These are phyloP conservation scores for Claviceps citrina DNA, from an alignment of 2,329 filamentous ascomycete species.

Conservation along the genomic window DNA sequence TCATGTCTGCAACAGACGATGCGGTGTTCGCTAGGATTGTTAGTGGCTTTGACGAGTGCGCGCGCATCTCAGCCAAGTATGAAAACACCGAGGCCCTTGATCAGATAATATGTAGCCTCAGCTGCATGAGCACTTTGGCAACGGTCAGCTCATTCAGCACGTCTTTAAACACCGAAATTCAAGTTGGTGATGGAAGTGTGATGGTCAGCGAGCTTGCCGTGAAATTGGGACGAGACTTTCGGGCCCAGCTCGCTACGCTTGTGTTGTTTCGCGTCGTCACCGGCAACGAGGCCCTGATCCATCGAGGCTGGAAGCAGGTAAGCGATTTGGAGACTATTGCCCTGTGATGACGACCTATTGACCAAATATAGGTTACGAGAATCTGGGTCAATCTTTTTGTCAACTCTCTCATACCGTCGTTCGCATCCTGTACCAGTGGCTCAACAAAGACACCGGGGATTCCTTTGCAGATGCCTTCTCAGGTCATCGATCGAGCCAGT, in stretches of 20 bases:
- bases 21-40: conserved; percentile 87
- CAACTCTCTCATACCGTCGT: conserved; percentile 79
- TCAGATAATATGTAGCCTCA: conserved; percentile 79
- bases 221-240: conserved; percentile 83
- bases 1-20: conserved; percentile 96
- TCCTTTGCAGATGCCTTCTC: conserved; percentile 77
- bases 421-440: conserved; percentile 48
- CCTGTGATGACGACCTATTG: conserved; percentile 7
- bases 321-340: conserved; percentile 20
- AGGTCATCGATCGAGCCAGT: conserved; percentile 77
- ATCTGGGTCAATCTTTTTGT: conserved; percentile 94
- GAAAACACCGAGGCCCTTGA: conserved; percentile 74
- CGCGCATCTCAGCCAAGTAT: conserved; percentile 78
- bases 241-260: conserved; percentile 82
- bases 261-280: conserved; percentile 89
- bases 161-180: conserved; percentile 83
- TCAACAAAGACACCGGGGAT: conserved; percentile 63
- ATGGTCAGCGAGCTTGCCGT: conserved; percentile 99
- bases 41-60: conserved; percentile 89
- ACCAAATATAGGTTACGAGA: conserved; percentile 50
- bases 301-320: conserved; percentile 64
- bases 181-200: conserved; percentile 77
- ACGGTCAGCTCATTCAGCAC: conserved; percentile 66
- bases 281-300: conserved; percentile 65
- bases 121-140: conserved; percentile 78